phyloP scores from a whole-genome alignment of 1,139 yeast genomes.

The Suhomyces panamericanus region DNA sequence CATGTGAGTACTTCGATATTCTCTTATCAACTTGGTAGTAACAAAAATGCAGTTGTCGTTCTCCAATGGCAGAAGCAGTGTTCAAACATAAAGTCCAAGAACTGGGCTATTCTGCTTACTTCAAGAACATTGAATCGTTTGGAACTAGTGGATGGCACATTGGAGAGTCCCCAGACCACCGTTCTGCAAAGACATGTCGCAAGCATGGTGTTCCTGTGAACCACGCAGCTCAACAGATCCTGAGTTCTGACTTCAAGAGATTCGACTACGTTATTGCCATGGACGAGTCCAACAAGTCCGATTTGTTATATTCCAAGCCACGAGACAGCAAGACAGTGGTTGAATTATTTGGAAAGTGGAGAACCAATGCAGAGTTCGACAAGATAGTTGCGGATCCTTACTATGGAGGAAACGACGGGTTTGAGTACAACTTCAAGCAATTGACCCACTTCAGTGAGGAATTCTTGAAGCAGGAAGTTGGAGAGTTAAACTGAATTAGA shows the following conservation, averaged over 20 bases:
- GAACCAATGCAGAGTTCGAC: slow-evolving; percentile 48
- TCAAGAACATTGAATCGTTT: slow-evolving; percentile 72
- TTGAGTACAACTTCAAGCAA: slow-evolving; percentile 76
- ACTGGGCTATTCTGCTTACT: slow-evolving; percentile 38
- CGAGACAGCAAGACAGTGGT: slow-evolving; percentile 50
- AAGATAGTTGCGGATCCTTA: slow-evolving; percentile 84
- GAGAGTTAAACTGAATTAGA: slow-evolving; percentile 9
- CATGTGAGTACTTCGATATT: slow-evolving; percentile 52
- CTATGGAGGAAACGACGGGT: slow-evolving; percentile 83
- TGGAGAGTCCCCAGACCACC: slow-evolving; percentile 78
- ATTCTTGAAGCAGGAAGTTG: slow-evolving; percentile 54
- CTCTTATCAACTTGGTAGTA: not conserved
- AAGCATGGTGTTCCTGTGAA: slow-evolving; percentile 72
- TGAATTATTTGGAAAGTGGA: slow-evolving; percentile 76
- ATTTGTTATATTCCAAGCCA: slow-evolving; percentile 63
- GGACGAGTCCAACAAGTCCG: slow-evolving; percentile 69
- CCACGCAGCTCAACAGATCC: slow-evolving; percentile 76
- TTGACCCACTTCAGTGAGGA: slow-evolving; percentile 70
- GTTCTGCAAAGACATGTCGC: slow-evolving; percentile 69
- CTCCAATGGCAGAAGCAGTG: slow-evolving; percentile 98
- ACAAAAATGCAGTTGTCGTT: slow-evolving; percentile 62
- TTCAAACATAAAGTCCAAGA: slow-evolving; percentile 64
- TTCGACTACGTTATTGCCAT: slow-evolving; percentile 86
- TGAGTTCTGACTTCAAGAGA: slow-evolving; percentile 53
- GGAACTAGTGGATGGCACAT: slow-evolving; percentile 86